A percentile compares a stretch with the other conserved stretches of the same genome.
phyloP scores from a whole-genome alignment of 2,329 filamentous ascomycete species.

The Fusarium coicis region DNA sequence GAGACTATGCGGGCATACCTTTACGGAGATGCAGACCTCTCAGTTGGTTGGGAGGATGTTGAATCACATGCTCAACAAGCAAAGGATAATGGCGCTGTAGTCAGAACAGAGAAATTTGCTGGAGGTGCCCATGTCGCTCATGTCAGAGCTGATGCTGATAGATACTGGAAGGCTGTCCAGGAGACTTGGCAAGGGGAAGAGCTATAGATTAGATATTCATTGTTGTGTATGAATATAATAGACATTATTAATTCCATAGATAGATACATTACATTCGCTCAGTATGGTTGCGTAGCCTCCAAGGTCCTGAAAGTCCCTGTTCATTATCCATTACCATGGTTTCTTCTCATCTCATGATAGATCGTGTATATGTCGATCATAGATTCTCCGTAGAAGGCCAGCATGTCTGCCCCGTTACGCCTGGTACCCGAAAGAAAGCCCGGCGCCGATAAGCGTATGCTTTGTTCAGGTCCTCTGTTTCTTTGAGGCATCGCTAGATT shows the following conservation, averaged over 20 bases:
- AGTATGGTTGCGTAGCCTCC: neutral
- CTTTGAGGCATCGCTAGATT: slow-evolving; percentile 38
- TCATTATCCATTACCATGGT: neutral
- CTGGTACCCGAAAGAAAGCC: neutral
- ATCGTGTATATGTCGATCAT: neutral
- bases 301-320: neutral
- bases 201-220: neutral
- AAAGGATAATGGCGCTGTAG: slow-evolving; percentile 50
- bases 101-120: slow-evolving; percentile 58
- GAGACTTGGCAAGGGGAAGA: slow-evolving; percentile 56
- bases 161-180: slow-evolving; percentile 63
- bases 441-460: neutral
- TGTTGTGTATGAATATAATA: neutral
- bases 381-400: neutral
- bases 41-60: slow-evolving; percentile 60
- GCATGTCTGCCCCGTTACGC: neutral
- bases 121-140: slow-evolving; percentile 64
- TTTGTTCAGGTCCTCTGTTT: slow-evolving; percentile 46
- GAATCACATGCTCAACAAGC: slow-evolving; percentile 60
- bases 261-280: neutral
- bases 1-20: slow-evolving; percentile 63
- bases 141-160: slow-evolving; percentile 54
- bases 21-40: slow-evolving; percentile 60
- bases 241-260: neutral
- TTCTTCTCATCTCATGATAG: neutral